Percentiles rank a stretch among this genome's conserved stretches.
Evolutionary conservation across 306 rosid species (phyloP).

Genomic region (Trifolium subterraneum): DNA sequence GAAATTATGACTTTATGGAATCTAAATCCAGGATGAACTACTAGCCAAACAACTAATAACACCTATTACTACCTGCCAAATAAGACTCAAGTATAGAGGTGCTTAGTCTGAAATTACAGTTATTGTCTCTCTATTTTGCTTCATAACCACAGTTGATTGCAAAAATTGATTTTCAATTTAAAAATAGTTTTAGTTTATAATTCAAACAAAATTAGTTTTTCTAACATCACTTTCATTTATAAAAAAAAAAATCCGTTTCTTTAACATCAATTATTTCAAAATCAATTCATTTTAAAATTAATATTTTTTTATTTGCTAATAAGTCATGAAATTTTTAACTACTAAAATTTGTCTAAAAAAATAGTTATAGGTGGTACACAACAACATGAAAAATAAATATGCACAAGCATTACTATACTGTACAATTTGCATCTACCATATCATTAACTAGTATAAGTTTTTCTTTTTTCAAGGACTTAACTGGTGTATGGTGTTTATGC

Average conservation of each 20-base stretch:
- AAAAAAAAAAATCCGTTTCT: neutral
- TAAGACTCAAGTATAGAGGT: neutral
- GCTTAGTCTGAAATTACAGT: neutral
- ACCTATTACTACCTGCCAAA: neutral
- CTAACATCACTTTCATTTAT: neutral
- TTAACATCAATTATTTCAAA: neutral
- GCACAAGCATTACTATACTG: neutral
- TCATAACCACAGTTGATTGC: neutral
- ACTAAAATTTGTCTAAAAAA: neutral
- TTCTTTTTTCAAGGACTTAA: neutral
- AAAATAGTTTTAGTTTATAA: too few species aligned
- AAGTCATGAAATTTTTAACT: neutral
- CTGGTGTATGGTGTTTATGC: slow-evolving; percentile 16
- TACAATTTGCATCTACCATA: neutral
- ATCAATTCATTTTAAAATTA: neutral
- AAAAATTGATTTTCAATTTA: too few species aligned
- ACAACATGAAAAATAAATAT: slow-evolving; percentile 3
- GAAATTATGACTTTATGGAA: too few species aligned
- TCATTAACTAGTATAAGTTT: too few species aligned
- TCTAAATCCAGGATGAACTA: too few species aligned
- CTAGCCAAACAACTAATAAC: neutral
- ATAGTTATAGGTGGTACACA: neutral
- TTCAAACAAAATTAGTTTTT: neutral
- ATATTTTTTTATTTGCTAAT: neutral
- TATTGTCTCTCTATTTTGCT: neutral